Evolutionary conservation across 1,284 basidiomycete genomes (phyloP), one percentile per base, ranked within the genome.

Genomic region (Rhodofomes roseus): DNA sequence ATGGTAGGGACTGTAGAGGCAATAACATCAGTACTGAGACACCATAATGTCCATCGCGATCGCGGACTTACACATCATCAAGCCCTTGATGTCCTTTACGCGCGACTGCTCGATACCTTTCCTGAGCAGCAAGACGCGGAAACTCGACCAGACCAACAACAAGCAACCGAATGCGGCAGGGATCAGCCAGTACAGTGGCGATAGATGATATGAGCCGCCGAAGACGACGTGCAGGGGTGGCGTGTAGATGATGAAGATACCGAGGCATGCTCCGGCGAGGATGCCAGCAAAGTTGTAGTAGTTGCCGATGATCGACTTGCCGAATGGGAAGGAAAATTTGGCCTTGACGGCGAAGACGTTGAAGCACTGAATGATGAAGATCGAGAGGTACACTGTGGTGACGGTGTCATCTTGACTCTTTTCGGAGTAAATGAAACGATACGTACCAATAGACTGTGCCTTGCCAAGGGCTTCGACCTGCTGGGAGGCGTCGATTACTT

Each of bases 271-370:
- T 31, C 86, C 86, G 1, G 74, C 81, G 36, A 86, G 34, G 61
- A 88, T 87, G n/a, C 85, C 85, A 29, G 74, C 74, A 62, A 88
- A 87, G 72, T 88, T 89, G 75, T 81, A 86, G 61, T 77, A 77
- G 75, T 89, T 89, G 48, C 79, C 77, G 43, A 88, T 67, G 54
- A 80, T 76, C 31, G 77, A 76, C 53, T 74, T 76, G 55, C 86
- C 86, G 73, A 89, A 87, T 22, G 86, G 86, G 72, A 80, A 82
- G 6, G 78, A 78, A 65, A 87, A 79, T 59, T 77, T 81, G 27
- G 86, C 85, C 73, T 89, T 89, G 48, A 87, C 85, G 0, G 86
- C 85, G 65, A 86, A 89, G 27, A 87, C 81, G 67, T 89, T 88
- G 77, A 88, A 89, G 70, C 85, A 87, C 67, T 89, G 86, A 20